A percentile compares a stretch with the other conserved stretches of the same genome.
These are phyloP conservation scores for Globisporangium recalcitrans DNA, from an alignment of 352 stramenopile genomes.

Conservation along the genomic window DNA sequence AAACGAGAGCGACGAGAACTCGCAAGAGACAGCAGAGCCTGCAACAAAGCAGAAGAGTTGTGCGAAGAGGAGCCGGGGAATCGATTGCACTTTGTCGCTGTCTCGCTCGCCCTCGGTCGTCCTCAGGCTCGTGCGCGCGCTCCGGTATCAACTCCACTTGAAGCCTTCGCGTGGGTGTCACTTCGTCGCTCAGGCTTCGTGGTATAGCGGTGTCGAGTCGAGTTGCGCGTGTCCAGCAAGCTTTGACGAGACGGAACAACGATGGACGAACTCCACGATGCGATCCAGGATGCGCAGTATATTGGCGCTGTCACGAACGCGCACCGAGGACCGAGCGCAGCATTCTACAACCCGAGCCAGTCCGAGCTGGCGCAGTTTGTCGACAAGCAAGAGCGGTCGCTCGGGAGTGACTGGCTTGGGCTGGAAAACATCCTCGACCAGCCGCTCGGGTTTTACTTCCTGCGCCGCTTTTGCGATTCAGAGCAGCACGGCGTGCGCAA, in stretches of 20 bases:
- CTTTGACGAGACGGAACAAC: not conserved
- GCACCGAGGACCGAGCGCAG: constrained; percentile 55
- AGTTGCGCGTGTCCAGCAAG: not conserved
- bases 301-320: constrained; percentile 79
- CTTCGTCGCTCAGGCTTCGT: not conserved
- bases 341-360: constrained; percentile 67
- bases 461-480: constrained; percentile 64
- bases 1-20: not conserved
- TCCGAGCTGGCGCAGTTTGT: constrained; percentile 64
- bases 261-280: constrained; percentile 88
- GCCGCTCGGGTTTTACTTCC: constrained; percentile 79
- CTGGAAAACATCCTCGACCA: constrained; percentile 74
- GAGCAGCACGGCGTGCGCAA: constrained; percentile 61
- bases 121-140: not conserved
- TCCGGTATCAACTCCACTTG: not conserved
- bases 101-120: not conserved
- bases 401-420: constrained; percentile 50
- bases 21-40: not conserved
- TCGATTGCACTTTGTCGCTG: constrained; percentile 1
- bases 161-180: not conserved
- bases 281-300: constrained; percentile 87
- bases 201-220: not conserved
- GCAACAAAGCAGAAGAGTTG: not conserved
- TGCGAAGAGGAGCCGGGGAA: no score
- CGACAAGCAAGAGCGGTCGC: constrained; percentile 44